phyloP scores from a whole-genome alignment of 2,329 filamentous ascomycete species.

The Nannizzia gypsea region DNA sequence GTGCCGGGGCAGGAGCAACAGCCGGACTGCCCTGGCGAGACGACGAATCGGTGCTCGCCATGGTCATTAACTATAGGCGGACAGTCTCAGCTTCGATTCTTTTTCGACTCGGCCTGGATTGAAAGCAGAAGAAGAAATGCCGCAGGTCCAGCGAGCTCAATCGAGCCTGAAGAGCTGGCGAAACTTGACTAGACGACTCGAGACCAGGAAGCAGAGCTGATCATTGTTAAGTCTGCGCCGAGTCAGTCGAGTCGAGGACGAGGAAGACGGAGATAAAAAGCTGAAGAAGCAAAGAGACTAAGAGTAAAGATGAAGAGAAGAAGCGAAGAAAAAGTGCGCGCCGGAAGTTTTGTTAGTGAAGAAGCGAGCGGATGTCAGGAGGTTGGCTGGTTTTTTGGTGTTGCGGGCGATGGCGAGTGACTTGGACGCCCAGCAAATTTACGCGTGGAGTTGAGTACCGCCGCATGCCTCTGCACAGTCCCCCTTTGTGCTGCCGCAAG shows the following conservation, averaged over 20 bases:
- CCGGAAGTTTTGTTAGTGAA: neutral
- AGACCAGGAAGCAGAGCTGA: neutral
- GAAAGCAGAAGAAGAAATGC: neutral
- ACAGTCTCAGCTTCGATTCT: neutral
- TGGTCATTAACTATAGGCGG: neutral
- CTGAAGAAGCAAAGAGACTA: neutral
- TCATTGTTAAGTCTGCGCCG: neutral
- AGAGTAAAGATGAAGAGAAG: neutral
- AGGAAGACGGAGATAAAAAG: neutral
- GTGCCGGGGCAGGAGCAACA: neutral
- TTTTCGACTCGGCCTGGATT: too few relatives aligned
- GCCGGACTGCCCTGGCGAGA: slow-evolving; percentile 7
- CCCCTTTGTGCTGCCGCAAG: neutral
- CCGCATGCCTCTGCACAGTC: neutral
- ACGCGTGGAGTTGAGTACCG: neutral
- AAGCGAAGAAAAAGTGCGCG: neutral
- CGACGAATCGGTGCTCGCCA: slow-evolving; percentile 10
- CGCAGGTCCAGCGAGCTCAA: neutral
- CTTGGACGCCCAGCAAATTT: neutral
- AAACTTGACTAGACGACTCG: neutral
- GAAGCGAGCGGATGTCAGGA: neutral
- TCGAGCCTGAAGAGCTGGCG: neutral
- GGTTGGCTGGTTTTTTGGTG: neutral
- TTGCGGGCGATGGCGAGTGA: neutral
- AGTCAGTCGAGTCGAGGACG: neutral